Percentiles rank a stretch among this genome's conserved stretches.
These are phyloP conservation scores for Pestalotiopsis fici DNA, from an alignment of 2,329 filamentous ascomycete species.

Conservation along the genomic window DNA sequence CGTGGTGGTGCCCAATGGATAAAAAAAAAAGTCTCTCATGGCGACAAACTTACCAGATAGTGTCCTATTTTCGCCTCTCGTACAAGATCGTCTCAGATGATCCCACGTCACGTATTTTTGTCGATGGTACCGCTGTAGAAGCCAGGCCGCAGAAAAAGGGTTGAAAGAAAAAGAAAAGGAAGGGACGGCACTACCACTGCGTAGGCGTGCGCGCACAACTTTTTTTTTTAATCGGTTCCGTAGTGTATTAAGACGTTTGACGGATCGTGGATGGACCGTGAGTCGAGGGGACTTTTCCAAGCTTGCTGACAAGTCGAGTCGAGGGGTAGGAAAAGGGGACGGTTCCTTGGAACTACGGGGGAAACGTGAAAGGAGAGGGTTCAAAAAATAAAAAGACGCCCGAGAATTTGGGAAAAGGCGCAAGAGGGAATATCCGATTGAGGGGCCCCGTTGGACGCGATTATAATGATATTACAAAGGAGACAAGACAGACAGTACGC, in stretches of 20 bases:
- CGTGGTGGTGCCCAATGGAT: not conserved
- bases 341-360: not conserved
- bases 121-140: not conserved
- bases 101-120: not conserved
- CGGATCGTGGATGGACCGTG: slow-evolving; percentile 7
- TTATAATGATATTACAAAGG: not conserved
- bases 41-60: not conserved
- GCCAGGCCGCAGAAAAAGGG: not conserved
- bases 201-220: slow-evolving; percentile 1
- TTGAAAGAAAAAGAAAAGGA: not conserved
- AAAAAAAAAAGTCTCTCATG: not conserved
- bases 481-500: not conserved
- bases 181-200: slow-evolving; percentile 1
- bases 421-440: slow-evolving; percentile 4
- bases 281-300: slow-evolving; percentile 1
- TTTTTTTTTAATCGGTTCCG: not conserved
- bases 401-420: not conserved
- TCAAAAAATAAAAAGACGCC: not conserved
- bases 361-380: slow-evolving; percentile 1
- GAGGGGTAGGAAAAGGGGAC: not conserved
- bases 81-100: not conserved
- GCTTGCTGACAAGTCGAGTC: slow-evolving; percentile 1
- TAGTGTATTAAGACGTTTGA: not conserved
- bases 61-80: not conserved
- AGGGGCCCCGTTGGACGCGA: not conserved